Conservation (phyloP, 2,329 filamentous ascomycete species). For the Aspergillus pseudoterreus region DNA sequence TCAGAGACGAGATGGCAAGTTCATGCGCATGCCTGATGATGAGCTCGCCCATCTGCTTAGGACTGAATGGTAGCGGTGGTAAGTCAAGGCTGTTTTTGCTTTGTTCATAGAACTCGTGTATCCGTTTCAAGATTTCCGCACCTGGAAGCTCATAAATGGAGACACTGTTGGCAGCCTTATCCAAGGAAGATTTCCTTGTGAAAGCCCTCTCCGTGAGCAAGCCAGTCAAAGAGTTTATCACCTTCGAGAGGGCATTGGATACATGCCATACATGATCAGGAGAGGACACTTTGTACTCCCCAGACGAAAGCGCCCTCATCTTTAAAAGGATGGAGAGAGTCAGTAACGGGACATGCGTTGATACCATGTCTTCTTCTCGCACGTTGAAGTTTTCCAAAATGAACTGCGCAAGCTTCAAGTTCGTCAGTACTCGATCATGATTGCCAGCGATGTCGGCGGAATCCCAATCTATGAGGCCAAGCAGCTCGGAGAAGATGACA, state of each 20-base stretch:
- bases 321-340: conserved; percentile 60
- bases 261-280: conserved; percentile 17
- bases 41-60: conserved; percentile 56
- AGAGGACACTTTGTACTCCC: conserved; percentile 9
- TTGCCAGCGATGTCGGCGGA: conserved; percentile 48
- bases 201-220: conserved; percentile 46
- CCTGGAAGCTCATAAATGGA: conserved; percentile 14
- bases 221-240: conserved; percentile 27
- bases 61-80: conserved; percentile 56
- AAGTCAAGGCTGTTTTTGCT: conserved; percentile 68
- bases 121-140: conserved; percentile 54
- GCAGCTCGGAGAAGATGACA: conserved; percentile 82
- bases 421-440: conserved; percentile 53
- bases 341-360: conserved; percentile 75
- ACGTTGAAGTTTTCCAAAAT: conserved; percentile 87
- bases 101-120: conserved; percentile 64
- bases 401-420: conserved; percentile 73
- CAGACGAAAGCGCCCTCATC: conserved; percentile 35
- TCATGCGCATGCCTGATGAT: conserved; percentile 58
- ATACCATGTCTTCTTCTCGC: conserved; percentile 91
- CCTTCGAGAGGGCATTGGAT: conserved; percentile 24
- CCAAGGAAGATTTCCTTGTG: conserved; percentile 47
- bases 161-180: conserved; percentile 16
- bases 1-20: conserved; percentile 31
- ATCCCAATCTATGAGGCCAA: conserved; percentile 58